Evolutionary conservation across 2,329 filamentous ascomycete genomes (phyloP).

Genomic region (Sporothrix mexicana): DNA sequence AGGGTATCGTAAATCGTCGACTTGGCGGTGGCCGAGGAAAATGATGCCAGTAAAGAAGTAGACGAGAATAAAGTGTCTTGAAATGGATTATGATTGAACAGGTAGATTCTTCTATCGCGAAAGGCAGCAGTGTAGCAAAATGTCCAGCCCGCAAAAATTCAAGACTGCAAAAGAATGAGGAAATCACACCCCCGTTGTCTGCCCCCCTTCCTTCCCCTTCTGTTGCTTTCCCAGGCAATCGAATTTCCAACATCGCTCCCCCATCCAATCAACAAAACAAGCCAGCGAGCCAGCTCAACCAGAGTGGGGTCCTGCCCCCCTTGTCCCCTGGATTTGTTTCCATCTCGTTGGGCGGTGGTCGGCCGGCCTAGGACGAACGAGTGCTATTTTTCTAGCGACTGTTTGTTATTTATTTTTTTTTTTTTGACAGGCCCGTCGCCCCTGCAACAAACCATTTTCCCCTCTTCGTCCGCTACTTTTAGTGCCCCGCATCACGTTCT

Average conservation of each 20-base stretch:
- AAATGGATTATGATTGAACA: neutral
- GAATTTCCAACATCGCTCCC: slow-evolving; percentile 27
- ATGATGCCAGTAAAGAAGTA: too few species aligned
- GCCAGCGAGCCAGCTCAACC: slow-evolving; percentile 17
- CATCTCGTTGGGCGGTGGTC: slow-evolving; percentile 13
- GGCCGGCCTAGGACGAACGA: neutral
- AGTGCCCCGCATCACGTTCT: slow-evolving; percentile 26
- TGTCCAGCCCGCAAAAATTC: neutral
- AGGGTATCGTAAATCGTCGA: slow-evolving; percentile 18
- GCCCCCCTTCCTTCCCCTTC: neutral
- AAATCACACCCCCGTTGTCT: neutral
- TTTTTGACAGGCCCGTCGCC: slow-evolving; percentile 22
- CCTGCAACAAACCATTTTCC: slow-evolving; percentile 27
- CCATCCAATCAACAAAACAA: slow-evolving; percentile 37
- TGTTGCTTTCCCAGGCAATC: slow-evolving; percentile 15
- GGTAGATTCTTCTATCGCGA: neutral
- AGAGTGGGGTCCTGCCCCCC: slow-evolving; percentile 32
- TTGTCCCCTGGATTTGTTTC: slow-evolving; percentile 24
- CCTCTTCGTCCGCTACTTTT: neutral
- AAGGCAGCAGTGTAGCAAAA: slow-evolving; percentile 3
- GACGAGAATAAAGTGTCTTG: neutral
- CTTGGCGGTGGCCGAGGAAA: neutral
- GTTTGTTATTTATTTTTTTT: slow-evolving; percentile 30
- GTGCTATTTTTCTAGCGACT: slow-evolving; percentile 6
- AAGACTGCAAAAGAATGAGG: neutral